These are phyloP conservation scores for Suillus paluster DNA, from an alignment of 768 basidiomycete genomes.

Conservation along the genomic window DNA sequence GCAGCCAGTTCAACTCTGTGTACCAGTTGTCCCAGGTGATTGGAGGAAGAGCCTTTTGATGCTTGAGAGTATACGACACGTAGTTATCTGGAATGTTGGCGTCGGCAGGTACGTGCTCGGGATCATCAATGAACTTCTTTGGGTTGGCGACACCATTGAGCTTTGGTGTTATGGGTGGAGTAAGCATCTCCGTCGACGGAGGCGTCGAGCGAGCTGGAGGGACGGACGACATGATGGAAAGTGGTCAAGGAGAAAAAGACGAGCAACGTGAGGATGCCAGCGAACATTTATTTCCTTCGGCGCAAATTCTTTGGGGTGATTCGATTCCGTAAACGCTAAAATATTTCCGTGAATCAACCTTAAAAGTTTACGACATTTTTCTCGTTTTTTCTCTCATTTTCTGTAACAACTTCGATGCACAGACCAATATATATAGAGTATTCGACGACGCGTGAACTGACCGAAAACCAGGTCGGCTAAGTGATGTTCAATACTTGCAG, in stretches of 20 bases:
- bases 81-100: conserved; percentile 81
- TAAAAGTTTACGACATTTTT: not conserved
- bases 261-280: not conserved
- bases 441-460: not conserved
- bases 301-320: conserved; percentile 40
- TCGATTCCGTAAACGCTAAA: conserved; percentile 2
- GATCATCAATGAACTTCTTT: conserved; percentile 28
- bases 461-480: not conserved
- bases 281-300: conserved; percentile 26
- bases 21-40: conserved; percentile 61
- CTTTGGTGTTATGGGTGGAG: conserved; percentile 13
- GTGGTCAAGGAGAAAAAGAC: conserved; percentile 31
- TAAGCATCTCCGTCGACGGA: conserved; percentile 18
- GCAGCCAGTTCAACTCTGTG: conserved; percentile 78
- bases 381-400: not conserved
- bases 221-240: conserved; percentile 27
- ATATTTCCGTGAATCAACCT: not conserved
- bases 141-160: not conserved
- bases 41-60: conserved; percentile 69
- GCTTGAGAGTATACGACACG: conserved; percentile 73
- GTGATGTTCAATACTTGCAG: not conserved
- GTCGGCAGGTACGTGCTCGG: conserved; percentile 47
- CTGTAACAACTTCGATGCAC: not conserved
- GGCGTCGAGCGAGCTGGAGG: conserved; percentile 23
- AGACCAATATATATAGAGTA: too few relatives aligned